These are phyloP conservation scores for Phytophthora tentaculata DNA, from an alignment of 352 stramenopile genomes.

Conservation along the genomic window DNA sequence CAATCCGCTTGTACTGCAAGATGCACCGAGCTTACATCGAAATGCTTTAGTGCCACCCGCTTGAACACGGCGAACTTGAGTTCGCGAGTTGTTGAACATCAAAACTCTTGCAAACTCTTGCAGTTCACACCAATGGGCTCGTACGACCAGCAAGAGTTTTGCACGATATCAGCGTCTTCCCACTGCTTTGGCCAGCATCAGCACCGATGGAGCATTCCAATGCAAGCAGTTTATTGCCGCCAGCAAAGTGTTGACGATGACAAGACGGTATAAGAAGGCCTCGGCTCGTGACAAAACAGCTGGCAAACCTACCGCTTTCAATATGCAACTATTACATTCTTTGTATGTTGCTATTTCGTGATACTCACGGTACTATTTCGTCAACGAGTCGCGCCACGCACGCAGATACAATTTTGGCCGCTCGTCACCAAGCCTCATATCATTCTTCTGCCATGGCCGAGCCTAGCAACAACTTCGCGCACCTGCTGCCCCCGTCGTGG, in stretches of 20 bases:
- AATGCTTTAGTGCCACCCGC: background rate
- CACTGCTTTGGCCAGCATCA: background rate
- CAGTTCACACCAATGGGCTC: no score
- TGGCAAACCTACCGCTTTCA: slow-evolving; percentile 7
- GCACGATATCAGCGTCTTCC: background rate
- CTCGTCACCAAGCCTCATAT: slow-evolving; percentile 5
- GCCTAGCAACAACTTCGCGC: slow-evolving; percentile 43
- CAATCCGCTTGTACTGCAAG: background rate
- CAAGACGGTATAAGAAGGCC: slow-evolving; percentile 17
- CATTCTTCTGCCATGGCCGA: slow-evolving; percentile 30
- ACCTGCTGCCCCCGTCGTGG: slow-evolving; percentile 80
- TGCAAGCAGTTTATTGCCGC: background rate
- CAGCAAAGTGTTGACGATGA: slow-evolving; percentile 13
- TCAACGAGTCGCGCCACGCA: background rate
- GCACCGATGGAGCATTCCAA: background rate
- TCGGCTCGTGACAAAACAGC: slow-evolving; percentile 9
- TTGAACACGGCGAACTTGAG: slow-evolving; percentile 5
- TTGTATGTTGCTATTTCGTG: slow-evolving; percentile 9
- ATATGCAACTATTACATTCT: slow-evolving; percentile 3
- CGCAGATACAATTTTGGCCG: background rate
- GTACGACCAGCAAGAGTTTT: no score
- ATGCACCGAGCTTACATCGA: background rate
- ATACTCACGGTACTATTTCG: background rate
- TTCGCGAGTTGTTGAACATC: no score
- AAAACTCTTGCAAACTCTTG: no score